A percentile compares a stretch with the other conserved stretches of the same genome.
Evolutionary conservation across 129 eudicot genomes (phyloP).

Genomic region (Glebionis coronaria): DNA sequence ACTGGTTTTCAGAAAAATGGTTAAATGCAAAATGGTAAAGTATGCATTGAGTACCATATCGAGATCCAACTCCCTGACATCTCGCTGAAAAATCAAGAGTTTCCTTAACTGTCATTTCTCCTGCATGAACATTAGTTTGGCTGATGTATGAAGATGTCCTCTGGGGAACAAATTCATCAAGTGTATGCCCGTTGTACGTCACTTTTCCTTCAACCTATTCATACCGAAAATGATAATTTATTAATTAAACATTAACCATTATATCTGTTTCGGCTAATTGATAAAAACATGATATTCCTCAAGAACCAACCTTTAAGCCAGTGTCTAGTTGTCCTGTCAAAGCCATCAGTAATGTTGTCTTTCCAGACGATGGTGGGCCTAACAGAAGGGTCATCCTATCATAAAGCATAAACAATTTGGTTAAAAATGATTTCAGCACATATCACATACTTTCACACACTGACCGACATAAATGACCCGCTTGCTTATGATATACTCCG

Average conservation of each 20-base stretch:
- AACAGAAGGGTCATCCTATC: conserved; percentile 60
- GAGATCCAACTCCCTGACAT: conserved; percentile 77
- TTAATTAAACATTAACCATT: neutral
- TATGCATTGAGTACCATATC: conserved; percentile 52
- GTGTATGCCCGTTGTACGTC: conserved; percentile 71
- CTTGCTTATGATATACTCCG: neutral
- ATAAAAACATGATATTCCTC: conserved; percentile 5
- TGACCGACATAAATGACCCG: neutral
- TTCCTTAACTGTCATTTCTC: conserved; percentile 80
- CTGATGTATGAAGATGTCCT: conserved; percentile 78
- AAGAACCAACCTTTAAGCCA: conserved; percentile 33
- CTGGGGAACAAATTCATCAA: conserved; percentile 73
- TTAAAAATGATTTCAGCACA: neutral
- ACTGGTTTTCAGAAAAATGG: no score
- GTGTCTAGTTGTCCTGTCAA: conserved; percentile 45
- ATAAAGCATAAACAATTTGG: neutral
- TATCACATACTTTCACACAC: no score
- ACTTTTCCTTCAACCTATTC: conserved; percentile 55
- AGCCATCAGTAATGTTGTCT: conserved; percentile 54
- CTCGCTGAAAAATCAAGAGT: conserved; percentile 85
- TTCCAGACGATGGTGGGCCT: conserved; percentile 82
- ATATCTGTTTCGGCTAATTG: neutral
- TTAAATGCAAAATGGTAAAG: neutral
- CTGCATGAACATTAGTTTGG: conserved; percentile 84
- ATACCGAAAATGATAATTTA: neutral